Percentiles rank a stretch among this genome's conserved stretches.
phyloP scores from a whole-genome alignment of 2,329 filamentous ascomycete species.

The Phaeoacremonium minimum region DNA sequence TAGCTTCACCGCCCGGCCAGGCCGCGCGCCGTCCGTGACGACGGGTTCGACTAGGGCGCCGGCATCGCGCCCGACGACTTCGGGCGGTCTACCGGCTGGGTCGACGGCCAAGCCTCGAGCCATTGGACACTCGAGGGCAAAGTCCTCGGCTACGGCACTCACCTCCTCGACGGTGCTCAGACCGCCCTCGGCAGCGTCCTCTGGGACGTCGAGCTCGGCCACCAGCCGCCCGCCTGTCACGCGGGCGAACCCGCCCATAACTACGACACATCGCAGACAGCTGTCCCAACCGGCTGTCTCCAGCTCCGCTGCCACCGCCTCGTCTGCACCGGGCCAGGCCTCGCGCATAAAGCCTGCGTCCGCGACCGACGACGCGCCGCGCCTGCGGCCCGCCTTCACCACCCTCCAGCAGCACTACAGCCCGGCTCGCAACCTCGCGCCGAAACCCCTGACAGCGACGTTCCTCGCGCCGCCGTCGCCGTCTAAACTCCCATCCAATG shows the following conservation, averaged over 20 bases:
- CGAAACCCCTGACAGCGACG: slow-evolving; percentile 57
- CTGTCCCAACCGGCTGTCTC: slow-evolving; percentile 1
- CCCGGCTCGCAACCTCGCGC: slow-evolving; percentile 54
- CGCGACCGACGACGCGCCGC: slow-evolving; percentile 16
- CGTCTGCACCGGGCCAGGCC: slow-evolving; percentile 8
- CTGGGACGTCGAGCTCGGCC: slow-evolving; percentile 10
- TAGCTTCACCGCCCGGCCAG: slow-evolving; percentile 2
- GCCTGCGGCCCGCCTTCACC: slow-evolving; percentile 52
- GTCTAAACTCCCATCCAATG: slow-evolving; percentile 56
- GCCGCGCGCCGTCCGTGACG: slow-evolving; percentile 11
- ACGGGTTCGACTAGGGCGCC: slow-evolving; percentile 9
- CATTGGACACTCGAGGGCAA: slow-evolving; percentile 29
- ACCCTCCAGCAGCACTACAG: slow-evolving; percentile 66
- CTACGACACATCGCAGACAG: slow-evolving; percentile 2
- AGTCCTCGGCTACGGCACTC: slow-evolving; percentile 33
- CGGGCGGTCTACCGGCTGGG: slow-evolving; percentile 17
- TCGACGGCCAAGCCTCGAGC: slow-evolving; percentile 9
- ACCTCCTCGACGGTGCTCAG: slow-evolving; percentile 32
- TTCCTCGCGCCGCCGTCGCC: slow-evolving; percentile 57
- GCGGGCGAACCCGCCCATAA: background rate
- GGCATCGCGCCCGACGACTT: slow-evolving; percentile 18
- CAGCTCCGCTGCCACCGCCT: slow-evolving; percentile 2
- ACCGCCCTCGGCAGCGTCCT: slow-evolving; percentile 24
- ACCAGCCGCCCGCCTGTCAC: slow-evolving; percentile 1
- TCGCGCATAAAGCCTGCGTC: background rate